Conservation (phyloP, 257 asterid genomes). For the Cruciata laevipes region DNA sequence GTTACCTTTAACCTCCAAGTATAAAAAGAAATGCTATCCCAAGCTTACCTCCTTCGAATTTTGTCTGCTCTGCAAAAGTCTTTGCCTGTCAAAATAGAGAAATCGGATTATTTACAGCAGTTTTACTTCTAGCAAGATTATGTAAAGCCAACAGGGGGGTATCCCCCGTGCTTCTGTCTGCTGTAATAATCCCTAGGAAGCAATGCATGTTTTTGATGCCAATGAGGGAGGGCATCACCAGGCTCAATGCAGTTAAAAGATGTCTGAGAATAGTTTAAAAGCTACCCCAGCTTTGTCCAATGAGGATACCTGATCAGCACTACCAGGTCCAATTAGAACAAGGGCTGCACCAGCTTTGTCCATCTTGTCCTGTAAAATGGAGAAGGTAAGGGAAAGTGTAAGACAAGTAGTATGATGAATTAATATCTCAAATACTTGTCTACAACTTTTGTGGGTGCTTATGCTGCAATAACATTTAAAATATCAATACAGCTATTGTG, state of each 20-base stretch:
- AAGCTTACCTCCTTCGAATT: slow-evolving; percentile 82
- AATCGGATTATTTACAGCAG: not conserved
- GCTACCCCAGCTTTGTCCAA: too few species aligned
- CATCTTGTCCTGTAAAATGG: slow-evolving; percentile 67
- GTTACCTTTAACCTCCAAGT: not conserved
- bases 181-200: not conserved
- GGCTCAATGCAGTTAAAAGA: not conserved
- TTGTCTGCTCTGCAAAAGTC: slow-evolving; percentile 71
- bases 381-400: not conserved
- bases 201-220: not conserved
- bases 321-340: slow-evolving; percentile 93
- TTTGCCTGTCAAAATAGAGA: slow-evolving; percentile 55
- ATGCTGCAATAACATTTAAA: not conserved
- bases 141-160: not conserved
- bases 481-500: not conserved
- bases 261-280: slow-evolving; percentile 1
- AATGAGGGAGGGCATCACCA: not conserved
- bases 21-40: slow-evolving; percentile 11
- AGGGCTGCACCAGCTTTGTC: slow-evolving; percentile 89
- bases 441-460: too few species aligned
- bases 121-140: not conserved
- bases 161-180: not conserved
- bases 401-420: not conserved
- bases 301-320: slow-evolving; percentile 92
- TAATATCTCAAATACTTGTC: not conserved